Evolutionary conservation across 73 alveolate genomes (phyloP).

Genomic region (Urostyla sp.): DNA sequence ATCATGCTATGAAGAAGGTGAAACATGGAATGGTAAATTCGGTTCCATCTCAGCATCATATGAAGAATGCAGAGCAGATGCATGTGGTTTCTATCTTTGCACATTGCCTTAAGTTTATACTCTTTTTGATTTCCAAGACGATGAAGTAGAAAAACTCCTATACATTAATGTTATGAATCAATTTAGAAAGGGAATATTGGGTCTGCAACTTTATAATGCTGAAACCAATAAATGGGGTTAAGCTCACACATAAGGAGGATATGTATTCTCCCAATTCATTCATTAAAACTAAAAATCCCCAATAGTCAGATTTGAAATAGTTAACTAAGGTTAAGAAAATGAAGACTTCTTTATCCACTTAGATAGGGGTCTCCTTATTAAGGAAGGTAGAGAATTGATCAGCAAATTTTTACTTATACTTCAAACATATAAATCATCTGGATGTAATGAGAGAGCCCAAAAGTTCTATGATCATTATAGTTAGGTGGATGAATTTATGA

Average conservation of each 20-base stretch:
- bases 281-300: conserved; percentile 17
- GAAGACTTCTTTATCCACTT: conserved; percentile 64
- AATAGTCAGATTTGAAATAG: conserved; percentile 54
- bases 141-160: conserved; percentile 73
- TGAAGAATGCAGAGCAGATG: conserved; percentile 95
- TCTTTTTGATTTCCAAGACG: conserved; percentile 70
- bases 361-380: conserved; percentile 55
- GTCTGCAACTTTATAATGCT: conserved; percentile 74
- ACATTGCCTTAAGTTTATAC: conserved; percentile 79
- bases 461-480: conserved; percentile 65
- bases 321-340: conserved; percentile 60
- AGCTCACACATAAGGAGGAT: conserved; percentile 79
- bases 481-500: conserved; percentile 68
- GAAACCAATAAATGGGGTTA: conserved; percentile 88
- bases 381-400: conserved; percentile 70
- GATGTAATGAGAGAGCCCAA: conserved; percentile 68
- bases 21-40: conserved; percentile 93
- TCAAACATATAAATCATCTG: conserved; percentile 71
- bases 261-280: conserved; percentile 69
- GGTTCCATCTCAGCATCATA: conserved; percentile 80
- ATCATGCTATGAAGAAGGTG: conserved; percentile 82
- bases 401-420: conserved; percentile 66
- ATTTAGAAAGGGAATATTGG: conserved; percentile 72
- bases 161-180: conserved; percentile 78
- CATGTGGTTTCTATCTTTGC: conserved; percentile 88